Conservation (phyloP, 192 early-diverging fungal genomes). For the Backusella parvicylindrica region DNA sequence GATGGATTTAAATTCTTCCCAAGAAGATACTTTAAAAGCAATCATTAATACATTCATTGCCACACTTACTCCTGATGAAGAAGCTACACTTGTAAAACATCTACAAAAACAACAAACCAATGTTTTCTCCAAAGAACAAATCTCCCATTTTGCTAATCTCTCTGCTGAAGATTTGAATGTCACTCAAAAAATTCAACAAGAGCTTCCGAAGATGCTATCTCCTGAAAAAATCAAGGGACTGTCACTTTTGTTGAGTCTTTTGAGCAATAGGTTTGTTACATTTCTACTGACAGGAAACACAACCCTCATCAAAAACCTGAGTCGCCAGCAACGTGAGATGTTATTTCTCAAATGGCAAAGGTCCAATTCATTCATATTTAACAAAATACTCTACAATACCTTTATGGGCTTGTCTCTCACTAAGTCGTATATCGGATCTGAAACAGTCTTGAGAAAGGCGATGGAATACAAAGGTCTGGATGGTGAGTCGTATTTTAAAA, state of each 20-base stretch:
- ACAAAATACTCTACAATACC: slow-evolving; percentile 20
- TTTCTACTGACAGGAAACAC: slow-evolving; percentile 28
- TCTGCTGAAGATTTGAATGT: not conserved
- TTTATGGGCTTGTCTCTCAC: not conserved
- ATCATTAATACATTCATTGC: slow-evolving; percentile 50
- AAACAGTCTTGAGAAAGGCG: not conserved
- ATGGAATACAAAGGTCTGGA: not conserved
- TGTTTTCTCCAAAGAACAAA: not conserved
- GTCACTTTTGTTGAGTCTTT: slow-evolving; percentile 14
- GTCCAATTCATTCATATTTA: slow-evolving; percentile 12
- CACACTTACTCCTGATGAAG: slow-evolving; percentile 32
- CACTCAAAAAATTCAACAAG: not conserved
- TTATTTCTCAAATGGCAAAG: slow-evolving; percentile 30
- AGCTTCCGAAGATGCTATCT: not conserved
- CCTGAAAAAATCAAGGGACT: not conserved
- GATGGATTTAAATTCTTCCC: not conserved
- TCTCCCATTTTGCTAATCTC: not conserved
- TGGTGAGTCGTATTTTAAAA: not conserved
- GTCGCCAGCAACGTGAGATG: slow-evolving; percentile 22
- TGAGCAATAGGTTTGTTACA: slow-evolving; percentile 29
- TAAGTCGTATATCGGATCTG: not conserved
- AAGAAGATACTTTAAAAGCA: slow-evolving; percentile 30
- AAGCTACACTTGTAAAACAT: slow-evolving; percentile 1
- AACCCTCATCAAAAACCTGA: slow-evolving; percentile 31
- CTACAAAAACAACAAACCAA: not conserved